phyloP scores from a whole-genome alignment of 495 filamentous ascomycete genomes.

The Clavariopsis aquatica region DNA sequence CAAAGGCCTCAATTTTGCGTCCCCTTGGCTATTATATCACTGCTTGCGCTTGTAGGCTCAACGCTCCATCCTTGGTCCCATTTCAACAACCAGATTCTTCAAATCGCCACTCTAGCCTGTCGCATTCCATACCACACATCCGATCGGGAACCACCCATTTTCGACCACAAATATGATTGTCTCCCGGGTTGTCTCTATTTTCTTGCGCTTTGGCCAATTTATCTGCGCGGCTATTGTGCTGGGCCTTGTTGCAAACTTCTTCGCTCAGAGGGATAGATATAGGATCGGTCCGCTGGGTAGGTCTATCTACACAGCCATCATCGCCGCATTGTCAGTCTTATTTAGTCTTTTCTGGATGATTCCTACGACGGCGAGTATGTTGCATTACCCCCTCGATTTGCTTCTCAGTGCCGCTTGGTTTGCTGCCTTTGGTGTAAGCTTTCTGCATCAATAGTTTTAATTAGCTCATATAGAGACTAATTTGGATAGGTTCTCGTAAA shows the following conservation, averaged over 20 bases:
- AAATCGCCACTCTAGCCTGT: no score
- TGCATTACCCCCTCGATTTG: constrained; percentile 41
- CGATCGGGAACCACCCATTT: not conserved
- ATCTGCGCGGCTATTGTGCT: constrained; percentile 53
- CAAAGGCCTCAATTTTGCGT: not conserved
- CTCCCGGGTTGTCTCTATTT: constrained; percentile 53
- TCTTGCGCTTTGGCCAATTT: constrained; percentile 50
- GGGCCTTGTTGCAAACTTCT: constrained; percentile 58
- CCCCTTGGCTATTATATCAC: not conserved
- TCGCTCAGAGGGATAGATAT: constrained; percentile 44
- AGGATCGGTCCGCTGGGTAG: constrained; percentile 50
- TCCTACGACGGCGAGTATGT: constrained; percentile 50
- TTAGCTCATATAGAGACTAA: not conserved
- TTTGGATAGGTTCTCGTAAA: constrained; percentile 46
- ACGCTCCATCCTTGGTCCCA: no score
- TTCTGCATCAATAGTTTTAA: not conserved
- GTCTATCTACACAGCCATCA: constrained; percentile 62
- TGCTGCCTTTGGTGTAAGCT: constrained; percentile 31
- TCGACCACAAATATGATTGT: constrained; percentile 41
- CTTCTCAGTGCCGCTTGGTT: constrained; percentile 35
- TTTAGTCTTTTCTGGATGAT: constrained; percentile 58
- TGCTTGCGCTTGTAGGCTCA: no score
- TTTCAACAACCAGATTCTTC: no score
- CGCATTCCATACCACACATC: not conserved
- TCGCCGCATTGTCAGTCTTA: constrained; percentile 58